These are phyloP conservation scores for Backusella circina DNA, from an alignment of 192 early-diverging fungal genomes.

Conservation along the genomic window DNA sequence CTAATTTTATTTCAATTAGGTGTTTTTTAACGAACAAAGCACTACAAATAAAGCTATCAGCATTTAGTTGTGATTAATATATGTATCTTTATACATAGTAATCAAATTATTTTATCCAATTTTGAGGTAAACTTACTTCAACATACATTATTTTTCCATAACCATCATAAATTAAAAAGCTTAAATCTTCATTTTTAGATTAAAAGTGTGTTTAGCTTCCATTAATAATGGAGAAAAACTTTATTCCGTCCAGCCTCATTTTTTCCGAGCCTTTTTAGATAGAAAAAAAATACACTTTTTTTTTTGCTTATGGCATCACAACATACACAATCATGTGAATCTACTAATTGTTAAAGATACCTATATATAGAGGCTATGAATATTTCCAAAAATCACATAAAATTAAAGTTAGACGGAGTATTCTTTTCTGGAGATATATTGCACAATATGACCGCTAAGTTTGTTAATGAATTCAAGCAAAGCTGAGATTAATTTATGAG, in stretches of 20 bases:
- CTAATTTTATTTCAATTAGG: too few species aligned
- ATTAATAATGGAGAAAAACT: background rate
- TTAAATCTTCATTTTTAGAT: background rate
- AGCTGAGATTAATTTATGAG: too few species aligned
- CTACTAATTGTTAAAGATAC: too few species aligned
- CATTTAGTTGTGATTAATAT: too few species aligned
- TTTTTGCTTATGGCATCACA: background rate
- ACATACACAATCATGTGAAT: background rate
- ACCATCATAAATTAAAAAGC: background rate
- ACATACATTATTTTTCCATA: background rate
- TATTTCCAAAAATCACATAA: background rate
- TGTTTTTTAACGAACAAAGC: background rate
- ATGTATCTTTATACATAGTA: too few species aligned
- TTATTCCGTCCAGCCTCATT: background rate
- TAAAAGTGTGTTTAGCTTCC: background rate
- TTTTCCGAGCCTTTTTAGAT: background rate
- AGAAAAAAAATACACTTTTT: background rate
- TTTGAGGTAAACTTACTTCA: background rate
- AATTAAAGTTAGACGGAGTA: background rate
- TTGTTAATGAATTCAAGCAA: too few species aligned
- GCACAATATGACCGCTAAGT: too few species aligned
- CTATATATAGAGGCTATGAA: background rate
- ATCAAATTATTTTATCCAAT: too few species aligned
- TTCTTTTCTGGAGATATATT: background rate
- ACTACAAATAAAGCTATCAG: too few species aligned